Evolutionary conservation across 2,329 filamentous ascomycete species (phyloP).

Genomic region (Aureobasidium leucospermi): DNA sequence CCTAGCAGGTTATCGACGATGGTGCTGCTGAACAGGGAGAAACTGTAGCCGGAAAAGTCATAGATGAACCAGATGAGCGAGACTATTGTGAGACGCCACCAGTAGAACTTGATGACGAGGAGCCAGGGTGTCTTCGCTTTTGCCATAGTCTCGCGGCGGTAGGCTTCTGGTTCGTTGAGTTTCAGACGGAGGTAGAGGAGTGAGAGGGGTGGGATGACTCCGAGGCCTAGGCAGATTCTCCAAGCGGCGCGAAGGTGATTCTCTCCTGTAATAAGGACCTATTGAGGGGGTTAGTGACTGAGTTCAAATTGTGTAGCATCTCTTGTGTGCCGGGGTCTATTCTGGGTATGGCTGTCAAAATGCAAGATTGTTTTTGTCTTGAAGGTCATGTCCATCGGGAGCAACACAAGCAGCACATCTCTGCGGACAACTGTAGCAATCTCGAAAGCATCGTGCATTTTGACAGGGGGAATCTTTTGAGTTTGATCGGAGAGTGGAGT

Average conservation of each 20-base stretch:
- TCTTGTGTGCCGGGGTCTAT: too few species aligned
- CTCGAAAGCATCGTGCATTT: too few species aligned
- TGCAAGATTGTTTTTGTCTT: too few species aligned
- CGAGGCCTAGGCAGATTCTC: slow-evolving; percentile 73
- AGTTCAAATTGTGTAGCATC: neutral
- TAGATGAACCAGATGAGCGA: slow-evolving; percentile 77
- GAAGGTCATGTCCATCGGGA: too few species aligned
- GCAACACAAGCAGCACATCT: too few species aligned
- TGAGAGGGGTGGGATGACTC: slow-evolving; percentile 66
- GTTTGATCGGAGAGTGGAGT: too few species aligned
- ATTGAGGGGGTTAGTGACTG: neutral
- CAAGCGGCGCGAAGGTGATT: slow-evolving; percentile 67
- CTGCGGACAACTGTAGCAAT: too few species aligned
- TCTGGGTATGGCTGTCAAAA: too few species aligned
- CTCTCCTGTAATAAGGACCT: slow-evolving; percentile 48
- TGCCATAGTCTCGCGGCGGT: slow-evolving; percentile 62
- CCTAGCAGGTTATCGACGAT: slow-evolving; percentile 63
- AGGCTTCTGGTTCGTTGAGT: slow-evolving; percentile 73
- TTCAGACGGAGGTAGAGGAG: slow-evolving; percentile 65
- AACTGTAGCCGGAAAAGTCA: slow-evolving; percentile 74
- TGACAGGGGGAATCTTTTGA: too few species aligned
- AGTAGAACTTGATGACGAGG: slow-evolving; percentile 59
- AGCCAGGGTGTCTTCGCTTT: slow-evolving; percentile 42
- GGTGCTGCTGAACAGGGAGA: slow-evolving; percentile 73
- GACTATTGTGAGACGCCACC: slow-evolving; percentile 62